A percentile compares a stretch with the other conserved stretches of the same genome.
These are phyloP conservation scores for Pichia phayaonensis DNA, from an alignment of 805 yeast species.

Conservation along the genomic window DNA sequence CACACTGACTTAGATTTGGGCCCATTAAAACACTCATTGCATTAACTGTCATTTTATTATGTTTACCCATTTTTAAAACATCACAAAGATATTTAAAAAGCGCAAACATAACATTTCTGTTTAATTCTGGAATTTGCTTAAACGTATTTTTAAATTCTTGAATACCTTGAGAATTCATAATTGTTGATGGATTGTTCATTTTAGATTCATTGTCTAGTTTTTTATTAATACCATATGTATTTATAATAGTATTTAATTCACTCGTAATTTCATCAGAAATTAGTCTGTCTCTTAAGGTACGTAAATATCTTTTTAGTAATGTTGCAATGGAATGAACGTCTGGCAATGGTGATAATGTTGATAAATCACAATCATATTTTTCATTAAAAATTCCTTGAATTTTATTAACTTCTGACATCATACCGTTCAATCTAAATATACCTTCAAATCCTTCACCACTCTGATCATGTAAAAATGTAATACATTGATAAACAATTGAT, in stretches of 20 bases:
- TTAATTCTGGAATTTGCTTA: constrained; percentile 42
- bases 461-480: constrained; percentile 55
- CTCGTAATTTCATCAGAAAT: constrained; percentile 40
- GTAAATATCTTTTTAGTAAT: constrained; percentile 67
- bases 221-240: neutral
- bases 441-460: constrained; percentile 86
- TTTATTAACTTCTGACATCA: constrained; percentile 64
- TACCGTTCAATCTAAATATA: constrained; percentile 83
- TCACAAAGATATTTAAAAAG: constrained; percentile 61
- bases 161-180: neutral
- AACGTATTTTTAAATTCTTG: constrained; percentile 23
- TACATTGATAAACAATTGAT: constrained; percentile 66
- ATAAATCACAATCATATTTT: constrained; percentile 62
- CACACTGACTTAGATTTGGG: constrained; percentile 28
- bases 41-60: constrained; percentile 77
- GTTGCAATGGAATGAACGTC: constrained; percentile 89
- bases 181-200: too few species aligned
- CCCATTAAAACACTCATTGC: constrained; percentile 42
- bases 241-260: constrained; percentile 30
- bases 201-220: constrained; percentile 21
- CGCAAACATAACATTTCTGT: constrained; percentile 52
- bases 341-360: constrained; percentile 35
- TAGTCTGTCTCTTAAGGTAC: constrained; percentile 70
- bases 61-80: constrained; percentile 51
- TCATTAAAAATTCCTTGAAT: constrained; percentile 64